phyloP scores from a whole-genome alignment of 2,329 filamentous ascomycete genomes.

The Plenodomus lindquistii region DNA sequence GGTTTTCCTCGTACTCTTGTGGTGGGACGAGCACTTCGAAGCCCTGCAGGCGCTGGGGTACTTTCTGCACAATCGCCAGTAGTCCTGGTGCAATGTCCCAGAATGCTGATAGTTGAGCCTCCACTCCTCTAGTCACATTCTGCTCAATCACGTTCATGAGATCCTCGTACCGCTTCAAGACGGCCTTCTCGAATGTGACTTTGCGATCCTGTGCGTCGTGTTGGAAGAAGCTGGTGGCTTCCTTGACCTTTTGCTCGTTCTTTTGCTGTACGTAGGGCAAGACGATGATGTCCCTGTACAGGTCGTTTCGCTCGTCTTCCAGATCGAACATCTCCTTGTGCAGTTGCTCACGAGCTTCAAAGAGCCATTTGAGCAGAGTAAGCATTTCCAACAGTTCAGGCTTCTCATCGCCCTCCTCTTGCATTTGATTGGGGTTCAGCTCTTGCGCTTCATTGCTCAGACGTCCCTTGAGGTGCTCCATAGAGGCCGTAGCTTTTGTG shows the following conservation, averaged over 20 bases:
- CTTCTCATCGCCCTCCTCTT: constrained; percentile 93
- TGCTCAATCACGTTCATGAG: constrained; percentile 80
- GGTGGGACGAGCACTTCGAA: constrained; percentile 79
- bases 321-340: constrained; percentile 86
- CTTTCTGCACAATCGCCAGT: constrained; percentile 74
- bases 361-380: constrained; percentile 94
- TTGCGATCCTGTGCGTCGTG: constrained; percentile 76
- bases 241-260: constrained; percentile 77
- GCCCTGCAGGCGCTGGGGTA: constrained; percentile 62
- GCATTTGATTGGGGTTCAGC: constrained; percentile 76
- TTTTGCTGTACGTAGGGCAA: constrained; percentile 75
- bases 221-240: constrained; percentile 80
- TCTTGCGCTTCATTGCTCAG: constrained; percentile 73
- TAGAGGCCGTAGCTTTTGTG: constrained; percentile 72
- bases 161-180: constrained; percentile 71
- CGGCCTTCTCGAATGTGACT: constrained; percentile 70
- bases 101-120: constrained; percentile 89
- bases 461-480: constrained; percentile 72
- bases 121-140: constrained; percentile 84
- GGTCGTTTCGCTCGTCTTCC: constrained; percentile 80
- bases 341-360: constrained; percentile 86
- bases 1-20: constrained; percentile 83
- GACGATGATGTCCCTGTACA: constrained; percentile 82
- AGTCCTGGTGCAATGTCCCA: constrained; percentile 96
- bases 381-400: constrained; percentile 93